Base-by-base conservation (phyloP, 139 green algal species). In the Penium margaritaceum region DNA sequence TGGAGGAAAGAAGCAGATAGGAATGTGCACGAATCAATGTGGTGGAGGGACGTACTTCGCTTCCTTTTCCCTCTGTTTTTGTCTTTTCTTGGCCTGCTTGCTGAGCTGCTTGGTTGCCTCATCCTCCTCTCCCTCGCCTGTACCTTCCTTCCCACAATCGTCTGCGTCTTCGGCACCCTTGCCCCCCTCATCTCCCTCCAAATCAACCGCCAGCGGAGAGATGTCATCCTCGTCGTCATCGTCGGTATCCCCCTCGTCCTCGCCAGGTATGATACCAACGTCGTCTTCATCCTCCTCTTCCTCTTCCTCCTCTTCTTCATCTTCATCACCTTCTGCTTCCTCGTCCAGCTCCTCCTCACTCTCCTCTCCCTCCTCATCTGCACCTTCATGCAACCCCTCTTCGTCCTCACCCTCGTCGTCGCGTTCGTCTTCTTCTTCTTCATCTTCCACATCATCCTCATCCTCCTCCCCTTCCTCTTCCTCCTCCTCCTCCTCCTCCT, bases 61-160 rank as follows among this genome's bases (percentile, higher is more conserved):
- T 58, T 58, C n/a, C 47, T 24, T 58, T 21, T 21, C 47, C 47
- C n/a, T n/a, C n/a, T 58, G n/a, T 27, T 58, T 58, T 24, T 58
- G n/a, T 0, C 47, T 15, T 24, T 58, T 58, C 47, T 58, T 58
- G 14, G 47, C 47, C 47, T 24, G 27, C 15, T 58, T 58, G n/a
- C 29, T 58, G n/a, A 21, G 27, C 47, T 58, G 47, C 47, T 58
- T 58, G n/a, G 27, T 58, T 24, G 29, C 17, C 47, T 58, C 47
- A 21, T 58, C 47, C 3, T 24, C 29, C 47, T 58, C 47, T 24
- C 29, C 47, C 47, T 58, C 15, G 3, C 27, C 47, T 58, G 3
- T 1, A 21, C 29, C 44, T 21, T 55, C 47, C 47, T 58, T 24
- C n/a, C 29, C 47, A 33, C n/a, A 58, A 7, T 58, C 47, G n/a